Evolutionary conservation across 1,284 basidiomycete genomes (phyloP), one percentile per base, ranked within the genome.

Genomic region (Veloboletus limbatus): DNA sequence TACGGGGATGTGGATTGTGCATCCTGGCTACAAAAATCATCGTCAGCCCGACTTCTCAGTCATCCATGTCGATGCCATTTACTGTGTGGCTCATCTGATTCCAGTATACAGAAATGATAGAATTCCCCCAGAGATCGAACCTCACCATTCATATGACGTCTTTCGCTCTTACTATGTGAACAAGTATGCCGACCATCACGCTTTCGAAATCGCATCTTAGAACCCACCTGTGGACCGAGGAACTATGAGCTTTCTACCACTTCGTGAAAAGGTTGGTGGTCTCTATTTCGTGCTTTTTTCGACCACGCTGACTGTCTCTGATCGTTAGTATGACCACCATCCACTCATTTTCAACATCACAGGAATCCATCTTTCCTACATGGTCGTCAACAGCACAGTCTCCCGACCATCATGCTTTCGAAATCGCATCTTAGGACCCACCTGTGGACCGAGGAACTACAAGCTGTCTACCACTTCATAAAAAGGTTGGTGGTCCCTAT

Each of bases 401-500:
- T 14, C 27, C 25, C 2, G 37, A 39, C 6, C 37, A 39, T 8
- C 37, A 39, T 7, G 2, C 25, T 3, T 20, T 39, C 14, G 25
- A 39, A 16, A 27, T 24, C 25, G 37, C 40, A 20, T 51, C 54
- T 21, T 55, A n/a, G n/a, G n/a, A n/a, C n/a, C n/a, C n/a, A n/a
- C n/a, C n/a, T n/a, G n/a, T n/a, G n/a, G 48, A 79, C 78, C 1
- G 91, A 96, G 56, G 94, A 97, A 54, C 67, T 95, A n/a, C 76
- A 85, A 8, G 84, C 85, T 0, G 76, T 97, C 9, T 96, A 99
- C 65, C 96, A 97, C 67, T 96, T 95, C 56, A 79, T 85, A n/a
- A 97, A 97, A 71, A 96, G 92, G 92, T 92, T 30, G 43, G 78
- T 69, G 1, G 36, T 27, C 38, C 0, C 34, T 11, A 52, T 14